A percentile compares a stretch with the other conserved stretches of the same genome.
phyloP scores from a whole-genome alignment of 495 filamentous ascomycete genomes.

The Eremomyces bilateralis region DNA sequence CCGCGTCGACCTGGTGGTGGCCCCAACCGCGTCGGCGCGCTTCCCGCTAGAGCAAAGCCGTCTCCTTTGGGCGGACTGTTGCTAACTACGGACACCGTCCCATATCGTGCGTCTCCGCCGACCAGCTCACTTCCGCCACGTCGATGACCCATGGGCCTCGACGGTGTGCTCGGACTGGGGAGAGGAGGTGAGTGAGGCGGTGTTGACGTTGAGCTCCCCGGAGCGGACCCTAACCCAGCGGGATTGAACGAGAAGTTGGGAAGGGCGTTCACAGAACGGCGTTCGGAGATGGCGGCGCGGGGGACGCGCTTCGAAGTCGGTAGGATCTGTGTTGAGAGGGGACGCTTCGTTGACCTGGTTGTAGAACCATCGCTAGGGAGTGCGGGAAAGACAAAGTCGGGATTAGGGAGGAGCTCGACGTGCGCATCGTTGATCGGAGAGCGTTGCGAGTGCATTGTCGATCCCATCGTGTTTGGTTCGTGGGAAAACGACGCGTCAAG shows the following conservation, averaged over 20 bases:
- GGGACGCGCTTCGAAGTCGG: background rate
- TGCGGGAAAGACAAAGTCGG: constrained; percentile 15
- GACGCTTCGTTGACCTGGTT: constrained; percentile 3
- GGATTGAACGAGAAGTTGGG: constrained; percentile 22
- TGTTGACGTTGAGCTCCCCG: constrained; percentile 7
- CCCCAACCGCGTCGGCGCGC: constrained; percentile 23
- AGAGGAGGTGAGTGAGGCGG: constrained; percentile 15
- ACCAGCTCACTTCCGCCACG: constrained; percentile 3
- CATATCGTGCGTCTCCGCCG: constrained; percentile 29
- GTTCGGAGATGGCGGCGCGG: background rate
- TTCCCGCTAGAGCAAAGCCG: constrained; percentile 26
- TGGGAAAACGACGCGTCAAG: background rate
- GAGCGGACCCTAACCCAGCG: constrained; percentile 2
- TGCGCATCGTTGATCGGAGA: constrained; percentile 5
- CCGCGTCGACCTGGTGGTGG: constrained; percentile 33
- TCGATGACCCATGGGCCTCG: constrained; percentile 17
- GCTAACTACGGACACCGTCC: constrained; percentile 34
- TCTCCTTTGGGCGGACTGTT: constrained; percentile 42
- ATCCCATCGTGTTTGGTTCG: constrained; percentile 5
- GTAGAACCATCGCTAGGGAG: constrained; percentile 2
- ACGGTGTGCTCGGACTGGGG: constrained; percentile 15
- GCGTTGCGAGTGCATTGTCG: constrained; percentile 12
- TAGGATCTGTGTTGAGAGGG: constrained; percentile 7
- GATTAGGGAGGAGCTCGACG: constrained; percentile 16
- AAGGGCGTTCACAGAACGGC: constrained; percentile 8